Base-by-base conservation (phyloP, 306 rosid genomes). In the Glycine latifolia region DNA sequence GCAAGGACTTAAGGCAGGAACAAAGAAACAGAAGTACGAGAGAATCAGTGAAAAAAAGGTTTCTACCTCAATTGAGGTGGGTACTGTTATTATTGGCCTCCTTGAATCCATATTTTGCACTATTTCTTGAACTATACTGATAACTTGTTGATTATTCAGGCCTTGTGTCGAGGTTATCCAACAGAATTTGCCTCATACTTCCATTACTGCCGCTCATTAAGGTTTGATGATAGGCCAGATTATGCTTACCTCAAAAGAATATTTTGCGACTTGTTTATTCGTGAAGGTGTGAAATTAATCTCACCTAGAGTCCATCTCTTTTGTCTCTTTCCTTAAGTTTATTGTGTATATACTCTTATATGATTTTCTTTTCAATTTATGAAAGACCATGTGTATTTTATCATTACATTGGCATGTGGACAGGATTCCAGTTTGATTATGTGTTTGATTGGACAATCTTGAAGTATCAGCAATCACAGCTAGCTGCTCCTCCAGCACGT, bases 1-100 rank as follows among this genome's bases (percentile, higher is more conserved):
- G 97, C 97, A 93, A 87, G 97, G 97, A 77, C 86, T 93, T 81
- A 89, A 87, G 88, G 97, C 97, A 11, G 97, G 97, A 65, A 93
- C 90, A 26, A 93, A 93, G 92, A 93, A 93, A 58, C 95, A 91
- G 70, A 93, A 93, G 83, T 93, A 93, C 9, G 97, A 93, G 81
- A 93, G 84, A 82, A 93, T 93, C 67, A 91, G 96, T 89, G 97
- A 91, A 77, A 93, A 93, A 77, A 93, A 93, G 84, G 95, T 89
- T 78, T 87, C 94, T 47, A 93, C 97, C 58, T 89, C 97, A 0
- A 91, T 93, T 72, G 97, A 93, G 97, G 97, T 89, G 68, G 10
- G 82, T 73, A 67, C 3, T 68, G 37, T 71, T 59, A 49, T 20
- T 55, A 43, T 52, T 66, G 20, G 49, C 72, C 56, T 39, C 73